Evolutionary conservation across 2,329 filamentous ascomycete genomes (phyloP).

Genomic region (Daldinia eschscholtzii): DNA sequence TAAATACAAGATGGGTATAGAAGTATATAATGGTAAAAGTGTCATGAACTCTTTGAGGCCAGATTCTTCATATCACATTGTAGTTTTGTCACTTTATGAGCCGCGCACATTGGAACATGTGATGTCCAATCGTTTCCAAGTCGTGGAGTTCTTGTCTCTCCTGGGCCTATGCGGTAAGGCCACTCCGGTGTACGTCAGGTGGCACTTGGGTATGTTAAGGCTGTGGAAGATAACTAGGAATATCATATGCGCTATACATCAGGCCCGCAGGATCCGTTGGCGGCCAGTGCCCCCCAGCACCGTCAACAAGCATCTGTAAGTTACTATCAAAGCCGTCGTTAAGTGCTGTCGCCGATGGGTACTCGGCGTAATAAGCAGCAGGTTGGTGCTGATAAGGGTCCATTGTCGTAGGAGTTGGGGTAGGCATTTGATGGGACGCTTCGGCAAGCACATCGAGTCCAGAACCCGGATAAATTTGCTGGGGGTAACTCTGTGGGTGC

Average conservation of each 20-base stretch:
- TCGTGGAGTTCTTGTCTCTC: not conserved
- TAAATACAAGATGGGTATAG: not conserved
- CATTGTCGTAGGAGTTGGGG: constrained; percentile 39
- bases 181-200: not conserved
- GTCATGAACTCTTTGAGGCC: not conserved
- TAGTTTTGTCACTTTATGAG: not conserved
- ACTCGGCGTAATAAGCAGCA: constrained; percentile 46
- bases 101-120: too few relatives aligned
- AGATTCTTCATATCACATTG: not conserved
- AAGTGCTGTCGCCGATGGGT: constrained; percentile 44
- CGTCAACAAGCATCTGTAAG: constrained; percentile 60
- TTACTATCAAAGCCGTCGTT: constrained; percentile 63
- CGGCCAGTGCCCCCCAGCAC: constrained; percentile 49
- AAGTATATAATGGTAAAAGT: not conserved
- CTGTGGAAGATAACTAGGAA: constrained; percentile 34
- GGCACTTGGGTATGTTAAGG: not conserved
- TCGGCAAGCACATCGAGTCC: constrained; percentile 59
- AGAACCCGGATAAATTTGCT: constrained; percentile 49
- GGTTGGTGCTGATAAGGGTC: constrained; percentile 39
- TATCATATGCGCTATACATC: constrained; percentile 47
- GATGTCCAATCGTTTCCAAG: too few relatives aligned
- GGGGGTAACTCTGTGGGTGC: constrained; percentile 36
- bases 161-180: not conserved
- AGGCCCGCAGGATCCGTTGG: constrained; percentile 45
- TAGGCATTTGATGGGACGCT: constrained; percentile 54